Percentiles rank a stretch among this genome's conserved stretches.
phyloP scores from a whole-genome alignment of 805 yeast genomes.

The Wickerhamomyces mucosus region DNA sequence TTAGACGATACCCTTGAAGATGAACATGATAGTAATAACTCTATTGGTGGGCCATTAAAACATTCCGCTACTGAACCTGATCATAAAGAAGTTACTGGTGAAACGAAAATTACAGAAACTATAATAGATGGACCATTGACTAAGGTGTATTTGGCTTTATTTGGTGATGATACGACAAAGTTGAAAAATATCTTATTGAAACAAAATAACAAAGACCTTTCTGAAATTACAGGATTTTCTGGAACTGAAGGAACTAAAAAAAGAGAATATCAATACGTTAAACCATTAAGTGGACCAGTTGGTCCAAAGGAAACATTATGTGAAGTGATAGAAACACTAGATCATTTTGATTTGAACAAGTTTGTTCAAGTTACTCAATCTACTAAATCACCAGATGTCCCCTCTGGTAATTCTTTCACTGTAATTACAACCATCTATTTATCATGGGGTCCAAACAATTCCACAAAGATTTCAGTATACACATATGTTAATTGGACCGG shows the following conservation, averaged over 20 bases:
- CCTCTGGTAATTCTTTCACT: constrained; percentile 61
- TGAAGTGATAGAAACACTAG: constrained; percentile 49
- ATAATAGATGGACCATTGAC: constrained; percentile 57
- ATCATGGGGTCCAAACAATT: constrained; percentile 53
- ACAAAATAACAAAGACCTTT: constrained; percentile 58
- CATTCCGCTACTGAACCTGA: constrained; percentile 40
- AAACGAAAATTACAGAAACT: constrained; percentile 47
- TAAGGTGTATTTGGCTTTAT: constrained; percentile 44
- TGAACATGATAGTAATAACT: constrained; percentile 6
- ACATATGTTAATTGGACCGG: constrained; percentile 63
- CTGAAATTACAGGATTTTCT: constrained; percentile 34
- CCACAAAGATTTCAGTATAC: constrained; percentile 42
- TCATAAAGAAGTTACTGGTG: constrained; percentile 37
- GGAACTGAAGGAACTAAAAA: constrained; percentile 21
- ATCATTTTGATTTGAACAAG: constrained; percentile 38
- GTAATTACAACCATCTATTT: constrained; percentile 49
- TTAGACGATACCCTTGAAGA: constrained; percentile 7
- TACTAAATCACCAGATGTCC: constrained; percentile 75
- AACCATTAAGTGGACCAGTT: constrained; percentile 58
- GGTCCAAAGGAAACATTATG: constrained; percentile 75
- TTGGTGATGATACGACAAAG: constrained; percentile 47
- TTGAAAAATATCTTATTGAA: constrained; percentile 36
- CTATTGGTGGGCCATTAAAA: constrained; percentile 7
- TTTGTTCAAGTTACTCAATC: constrained; percentile 42
- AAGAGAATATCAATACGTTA: constrained; percentile 47